These are phyloP conservation scores for Fallopia convolvulus DNA, from an alignment of 148 eudicot species.

Conservation along the genomic window DNA sequence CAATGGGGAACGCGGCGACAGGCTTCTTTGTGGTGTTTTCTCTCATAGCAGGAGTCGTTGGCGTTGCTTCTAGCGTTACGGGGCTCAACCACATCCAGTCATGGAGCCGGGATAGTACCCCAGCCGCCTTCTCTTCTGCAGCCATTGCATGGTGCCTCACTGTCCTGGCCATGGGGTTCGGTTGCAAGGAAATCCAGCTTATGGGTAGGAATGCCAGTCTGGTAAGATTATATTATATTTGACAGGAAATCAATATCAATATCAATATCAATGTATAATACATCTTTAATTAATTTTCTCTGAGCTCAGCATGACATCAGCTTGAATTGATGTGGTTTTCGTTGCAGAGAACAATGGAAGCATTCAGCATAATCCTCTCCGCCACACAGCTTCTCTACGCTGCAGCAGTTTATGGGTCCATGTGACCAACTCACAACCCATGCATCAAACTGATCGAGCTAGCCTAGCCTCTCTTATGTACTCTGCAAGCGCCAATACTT, in stretches of 20 bases:
- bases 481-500: neutral
- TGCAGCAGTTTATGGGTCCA: neutral
- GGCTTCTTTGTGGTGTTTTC: constrained; percentile 78
- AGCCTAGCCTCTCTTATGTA: no score
- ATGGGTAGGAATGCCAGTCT: constrained; percentile 51
- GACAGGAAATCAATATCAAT: no score
- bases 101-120: constrained; percentile 45
- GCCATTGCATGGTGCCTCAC: constrained; percentile 80
- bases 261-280: neutral
- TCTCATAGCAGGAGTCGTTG: constrained; percentile 79
- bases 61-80: constrained; percentile 52
- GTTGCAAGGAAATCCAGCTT: constrained; percentile 64
- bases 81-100: constrained; percentile 52
- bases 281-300: neutral
- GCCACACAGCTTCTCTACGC: constrained; percentile 13
- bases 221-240: constrained; percentile 22
- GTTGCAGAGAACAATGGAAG: constrained; percentile 22
- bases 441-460: no score
- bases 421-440: no score
- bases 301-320: neutral
- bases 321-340: neutral
- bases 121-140: constrained; percentile 50
- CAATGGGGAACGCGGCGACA: constrained; percentile 93
- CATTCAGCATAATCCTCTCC: constrained; percentile 18
- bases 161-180: constrained; percentile 90